Percentiles rank a stretch among this genome's conserved stretches.
Conservation (phyloP, 106 monocot genomes). For the Agapanthus africanus region DNA sequence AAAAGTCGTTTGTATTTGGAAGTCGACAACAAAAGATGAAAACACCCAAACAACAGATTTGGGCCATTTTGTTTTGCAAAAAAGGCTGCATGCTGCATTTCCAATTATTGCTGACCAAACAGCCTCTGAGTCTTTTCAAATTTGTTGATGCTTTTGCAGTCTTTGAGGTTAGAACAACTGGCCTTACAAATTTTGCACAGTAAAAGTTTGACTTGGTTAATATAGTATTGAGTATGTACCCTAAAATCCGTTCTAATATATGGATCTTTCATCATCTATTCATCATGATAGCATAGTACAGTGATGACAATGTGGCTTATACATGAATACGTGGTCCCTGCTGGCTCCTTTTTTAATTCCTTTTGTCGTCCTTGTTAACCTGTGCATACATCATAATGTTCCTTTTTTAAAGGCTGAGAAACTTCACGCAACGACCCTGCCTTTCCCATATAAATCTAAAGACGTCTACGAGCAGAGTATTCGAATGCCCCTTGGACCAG, state of each 20-base stretch:
- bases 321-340: neutral
- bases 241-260: neutral
- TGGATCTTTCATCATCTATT: neutral
- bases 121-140: too few relatives aligned
- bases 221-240: neutral
- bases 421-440: conserved; percentile 51
- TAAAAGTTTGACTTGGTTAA: too few relatives aligned
- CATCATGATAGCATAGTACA: neutral
- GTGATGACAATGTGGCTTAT: neutral
- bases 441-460: conserved; percentile 75
- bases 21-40: too few relatives aligned
- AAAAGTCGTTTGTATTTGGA: too few relatives aligned
- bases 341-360: too few relatives aligned
- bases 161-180: neutral
- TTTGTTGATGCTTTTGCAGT: neutral
- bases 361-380: neutral
- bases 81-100: too few relatives aligned
- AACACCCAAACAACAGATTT: too few relatives aligned
- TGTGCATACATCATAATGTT: neutral
- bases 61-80: too few relatives aligned
- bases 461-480: conserved; percentile 84
- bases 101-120: too few relatives aligned
- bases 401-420: conserved; percentile 65
- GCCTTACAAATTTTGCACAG: neutral
- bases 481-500: conserved; percentile 95